Evolutionary conservation across 495 filamentous ascomycete species (phyloP), one percentile per base, ranked within the genome.

Genomic region (Daldinia decipiens): DNA sequence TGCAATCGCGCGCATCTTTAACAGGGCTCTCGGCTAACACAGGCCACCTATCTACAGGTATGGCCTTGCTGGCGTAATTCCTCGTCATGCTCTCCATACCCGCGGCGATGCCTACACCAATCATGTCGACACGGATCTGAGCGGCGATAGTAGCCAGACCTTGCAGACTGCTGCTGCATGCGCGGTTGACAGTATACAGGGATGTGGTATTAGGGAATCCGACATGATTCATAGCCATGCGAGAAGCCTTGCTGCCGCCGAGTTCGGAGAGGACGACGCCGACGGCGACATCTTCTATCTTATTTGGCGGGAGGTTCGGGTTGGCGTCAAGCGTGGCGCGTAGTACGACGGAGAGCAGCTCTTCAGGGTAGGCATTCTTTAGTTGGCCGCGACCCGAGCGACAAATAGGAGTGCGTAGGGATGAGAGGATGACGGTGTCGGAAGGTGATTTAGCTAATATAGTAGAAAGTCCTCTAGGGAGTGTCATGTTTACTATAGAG

Each of bases 81-180:
- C 90, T 80, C 54, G 92, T 96, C 94, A 97, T 97, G 77, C 88
- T 92, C 84, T 97, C 94, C 91, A 95, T 96, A 17, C 94, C 94
- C 21, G 91, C 94, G 38, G 89, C 94, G 58, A 98, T 87, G 67
- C 93, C 94, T n/a, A 92, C 82, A 72, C 89, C 85, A 62, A 95
- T 89, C 65, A 87, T 87, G 0, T 88, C 92, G 0, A 87, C 83
- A 38, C 86, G 85, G 70, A 97, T 95, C 51, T 89, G 84, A 26
- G 91, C 87, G 2, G 91, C 89, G 0, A 95, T 82, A 32, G 79
- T 80, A 4, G 91, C 90, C 66, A 98, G 91, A 39, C 89, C 87
- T 69, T 91, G 88, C 39, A 97, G 84, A 9, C 90, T 89, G 5
- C 89, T 93, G 11, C 89, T 86, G 79, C 94, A 98, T 36, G 94